These are phyloP conservation scores for Zymoseptoria passerinii DNA, from an alignment of 2,329 filamentous ascomycete species.

Conservation along the genomic window DNA sequence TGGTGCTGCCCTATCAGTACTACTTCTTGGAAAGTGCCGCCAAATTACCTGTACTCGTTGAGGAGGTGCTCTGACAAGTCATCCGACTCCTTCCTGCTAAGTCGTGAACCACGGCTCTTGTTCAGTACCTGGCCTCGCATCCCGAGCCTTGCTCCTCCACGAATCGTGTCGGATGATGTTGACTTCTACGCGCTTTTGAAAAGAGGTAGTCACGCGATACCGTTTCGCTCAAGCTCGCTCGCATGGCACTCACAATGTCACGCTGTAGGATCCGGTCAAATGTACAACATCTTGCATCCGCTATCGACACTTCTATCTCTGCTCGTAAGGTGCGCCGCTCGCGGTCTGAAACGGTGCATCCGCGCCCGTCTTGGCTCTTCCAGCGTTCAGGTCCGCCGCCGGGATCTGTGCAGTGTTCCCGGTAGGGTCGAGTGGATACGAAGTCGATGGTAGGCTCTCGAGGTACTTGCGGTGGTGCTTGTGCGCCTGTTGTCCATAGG, in stretches of 20 bases:
- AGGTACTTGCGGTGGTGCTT: conserved; percentile 80
- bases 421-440: conserved; percentile 60
- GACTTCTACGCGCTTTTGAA: background rate
- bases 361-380: conserved; percentile 24
- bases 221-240: too few relatives aligned
- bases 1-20: background rate
- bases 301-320: conserved; percentile 42
- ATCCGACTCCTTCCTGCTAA: too few relatives aligned
- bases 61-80: background rate
- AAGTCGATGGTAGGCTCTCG: conserved; percentile 66
- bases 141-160: too few relatives aligned
- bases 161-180: background rate
- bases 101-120: too few relatives aligned
- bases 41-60: background rate
- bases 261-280: background rate
- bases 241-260: background rate
- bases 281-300: conserved; percentile 1
- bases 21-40: background rate
- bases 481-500: conserved; percentile 56
- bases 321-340: conserved; percentile 50
- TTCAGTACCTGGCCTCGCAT: too few relatives aligned
- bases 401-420: conserved; percentile 52
- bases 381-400: conserved; percentile 31
- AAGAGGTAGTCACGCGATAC: too few relatives aligned
- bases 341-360: conserved; percentile 42